These are phyloP conservation scores for Chlamydomonas eustigma DNA, from an alignment of 139 green algal genomes.

Conservation along the genomic window DNA sequence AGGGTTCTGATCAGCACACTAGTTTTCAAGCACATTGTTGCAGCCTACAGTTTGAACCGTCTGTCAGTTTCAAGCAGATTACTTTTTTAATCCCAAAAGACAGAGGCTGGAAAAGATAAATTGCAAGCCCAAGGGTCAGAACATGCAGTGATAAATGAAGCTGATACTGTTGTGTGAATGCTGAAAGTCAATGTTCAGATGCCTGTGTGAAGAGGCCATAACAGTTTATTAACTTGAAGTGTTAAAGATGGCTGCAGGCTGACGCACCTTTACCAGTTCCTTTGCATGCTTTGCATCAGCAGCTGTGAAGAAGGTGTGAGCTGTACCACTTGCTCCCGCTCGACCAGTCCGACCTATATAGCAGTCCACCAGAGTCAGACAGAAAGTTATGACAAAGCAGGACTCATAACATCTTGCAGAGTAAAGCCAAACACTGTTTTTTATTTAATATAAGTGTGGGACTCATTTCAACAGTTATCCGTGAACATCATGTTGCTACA, in stretches of 20 bases:
- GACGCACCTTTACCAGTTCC: slow-evolving; percentile 51
- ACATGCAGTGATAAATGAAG: neutral
- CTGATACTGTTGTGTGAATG: slow-evolving; percentile 52
- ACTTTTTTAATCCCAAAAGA: neutral
- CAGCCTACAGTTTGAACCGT: neutral
- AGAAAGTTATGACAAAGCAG: neutral
- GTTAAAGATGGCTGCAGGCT: neutral
- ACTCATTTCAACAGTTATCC: no score
- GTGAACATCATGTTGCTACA: neutral
- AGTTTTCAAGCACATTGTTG: no score
- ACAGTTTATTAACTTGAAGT: neutral
- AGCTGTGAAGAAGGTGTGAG: slow-evolving; percentile 73
- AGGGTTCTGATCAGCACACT: neutral
- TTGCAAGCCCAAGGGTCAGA: no score
- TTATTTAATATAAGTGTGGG: neutral
- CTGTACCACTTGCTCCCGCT: slow-evolving; percentile 72
- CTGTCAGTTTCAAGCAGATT: neutral
- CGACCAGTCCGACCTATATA: slow-evolving; percentile 71
- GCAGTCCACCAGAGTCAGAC: neutral
- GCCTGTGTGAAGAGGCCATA: slow-evolving; percentile 6
- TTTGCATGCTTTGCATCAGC: slow-evolving; percentile 64
- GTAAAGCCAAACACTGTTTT: neutral
- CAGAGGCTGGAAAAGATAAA: neutral
- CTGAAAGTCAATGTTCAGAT: slow-evolving; percentile 58
- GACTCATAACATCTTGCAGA: neutral